Evolutionary conservation across 169 alveolate species (phyloP).

Genomic region (Amoebophrya sp.): DNA sequence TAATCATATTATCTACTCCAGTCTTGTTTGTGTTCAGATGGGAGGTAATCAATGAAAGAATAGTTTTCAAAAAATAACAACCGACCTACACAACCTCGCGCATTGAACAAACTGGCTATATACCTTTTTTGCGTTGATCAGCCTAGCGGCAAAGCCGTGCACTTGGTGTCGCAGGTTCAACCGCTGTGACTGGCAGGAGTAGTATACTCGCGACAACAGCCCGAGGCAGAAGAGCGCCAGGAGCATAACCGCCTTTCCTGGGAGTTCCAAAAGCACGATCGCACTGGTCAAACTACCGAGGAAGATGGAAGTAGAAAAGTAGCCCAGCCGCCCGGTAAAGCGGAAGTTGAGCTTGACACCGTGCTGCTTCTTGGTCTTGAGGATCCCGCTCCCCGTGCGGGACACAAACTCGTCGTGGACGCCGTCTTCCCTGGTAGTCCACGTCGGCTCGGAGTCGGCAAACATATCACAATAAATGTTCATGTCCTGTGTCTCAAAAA

Average conservation of each 20-base stretch:
- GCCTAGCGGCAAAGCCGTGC: background rate
- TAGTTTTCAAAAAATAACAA: too few species aligned
- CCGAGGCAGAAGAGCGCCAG: constrained; percentile 25
- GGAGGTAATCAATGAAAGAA: too few species aligned
- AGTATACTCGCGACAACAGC: background rate
- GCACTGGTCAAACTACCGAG: background rate
- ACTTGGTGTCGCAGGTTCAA: background rate
- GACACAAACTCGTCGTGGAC: background rate
- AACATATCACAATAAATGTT: background rate
- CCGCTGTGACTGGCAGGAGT: background rate
- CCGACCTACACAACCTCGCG: too few species aligned
- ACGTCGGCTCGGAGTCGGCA: background rate
- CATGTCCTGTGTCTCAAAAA: background rate
- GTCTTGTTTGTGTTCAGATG: too few species aligned
- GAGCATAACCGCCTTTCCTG: constrained; percentile 3
- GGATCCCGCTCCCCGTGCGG: background rate
- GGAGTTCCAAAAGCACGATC: background rate
- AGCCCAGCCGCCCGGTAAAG: background rate
- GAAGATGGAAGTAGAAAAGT: background rate
- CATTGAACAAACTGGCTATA: too few species aligned
- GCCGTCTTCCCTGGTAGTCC: background rate
- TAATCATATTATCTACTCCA: too few species aligned
- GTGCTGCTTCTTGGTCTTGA: constrained; percentile 13
- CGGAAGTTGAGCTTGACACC: background rate
- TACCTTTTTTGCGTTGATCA: constrained; percentile 20